Conservation (phyloP, 441 rosid genomes). For the Pelargonium australe region DNA sequence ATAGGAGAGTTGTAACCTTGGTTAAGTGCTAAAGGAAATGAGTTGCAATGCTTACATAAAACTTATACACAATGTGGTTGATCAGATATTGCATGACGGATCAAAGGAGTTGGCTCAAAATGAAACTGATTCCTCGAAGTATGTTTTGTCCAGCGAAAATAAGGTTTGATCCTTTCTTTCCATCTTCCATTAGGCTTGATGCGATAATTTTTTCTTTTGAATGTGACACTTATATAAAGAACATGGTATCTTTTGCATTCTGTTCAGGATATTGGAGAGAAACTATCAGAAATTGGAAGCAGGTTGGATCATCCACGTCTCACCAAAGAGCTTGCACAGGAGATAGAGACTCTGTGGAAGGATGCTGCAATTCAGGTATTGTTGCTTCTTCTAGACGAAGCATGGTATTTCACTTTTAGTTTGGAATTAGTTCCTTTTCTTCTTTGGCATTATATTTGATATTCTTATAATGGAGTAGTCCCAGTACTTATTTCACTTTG, state of each 20-base stretch:
- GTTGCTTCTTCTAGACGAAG: slow-evolving; percentile 10
- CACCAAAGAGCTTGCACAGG: slow-evolving; percentile 63
- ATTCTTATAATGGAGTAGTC: not conserved
- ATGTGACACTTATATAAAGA: not conserved
- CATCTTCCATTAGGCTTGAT: not conserved
- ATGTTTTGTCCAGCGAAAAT: slow-evolving; percentile 52
- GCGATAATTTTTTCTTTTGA: too few species aligned
- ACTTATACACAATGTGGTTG: slow-evolving; percentile 24
- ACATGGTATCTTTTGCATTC: slow-evolving; percentile 11
- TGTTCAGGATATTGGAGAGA: slow-evolving; percentile 65
- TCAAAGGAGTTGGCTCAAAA: slow-evolving; percentile 89
- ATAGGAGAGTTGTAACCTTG: slow-evolving; percentile 14
- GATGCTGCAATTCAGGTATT: slow-evolving; percentile 88
- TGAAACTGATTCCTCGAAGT: slow-evolving; percentile 58
- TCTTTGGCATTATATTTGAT: not conserved
- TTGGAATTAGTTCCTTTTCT: not conserved
- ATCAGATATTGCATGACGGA: slow-evolving; percentile 81
- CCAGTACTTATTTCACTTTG: slow-evolving; percentile 6
- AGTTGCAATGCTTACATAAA: slow-evolving; percentile 13
- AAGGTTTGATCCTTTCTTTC: slow-evolving; percentile 39
- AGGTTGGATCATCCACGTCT: slow-evolving; percentile 66
- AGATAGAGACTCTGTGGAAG: slow-evolving; percentile 78
- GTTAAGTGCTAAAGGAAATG: slow-evolving; percentile 8
- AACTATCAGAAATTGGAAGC: slow-evolving; percentile 72
- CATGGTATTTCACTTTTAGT: not conserved